A percentile compares a stretch with the other conserved stretches of the same genome.
Conservation (phyloP, 169 alveolate species). For the Perkinsus olseni region DNA sequence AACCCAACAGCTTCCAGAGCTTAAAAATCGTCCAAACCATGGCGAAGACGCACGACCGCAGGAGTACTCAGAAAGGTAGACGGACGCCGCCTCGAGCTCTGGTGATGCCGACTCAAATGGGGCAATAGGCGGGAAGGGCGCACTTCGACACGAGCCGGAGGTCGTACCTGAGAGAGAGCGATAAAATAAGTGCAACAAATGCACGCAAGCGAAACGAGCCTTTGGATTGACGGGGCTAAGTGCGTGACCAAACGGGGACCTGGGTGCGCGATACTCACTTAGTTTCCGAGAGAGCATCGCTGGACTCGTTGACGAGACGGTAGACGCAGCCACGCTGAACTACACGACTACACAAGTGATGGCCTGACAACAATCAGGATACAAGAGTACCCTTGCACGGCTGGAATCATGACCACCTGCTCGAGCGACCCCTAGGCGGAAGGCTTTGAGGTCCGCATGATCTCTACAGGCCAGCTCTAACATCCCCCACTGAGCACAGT, state of each 20-base stretch:
- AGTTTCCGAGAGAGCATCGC: no score
- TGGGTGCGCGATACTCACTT: no score
- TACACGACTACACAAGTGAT: background rate
- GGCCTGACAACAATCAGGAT: background rate
- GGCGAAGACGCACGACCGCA: no score
- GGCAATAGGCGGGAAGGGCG: background rate
- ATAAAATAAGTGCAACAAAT: no score
- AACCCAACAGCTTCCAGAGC: no score
- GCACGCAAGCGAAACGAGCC: no score
- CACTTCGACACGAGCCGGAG: background rate
- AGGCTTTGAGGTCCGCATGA: background rate
- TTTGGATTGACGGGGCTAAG: no score
- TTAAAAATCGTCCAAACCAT: no score
- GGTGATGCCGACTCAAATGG: background rate
- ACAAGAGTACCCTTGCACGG: background rate
- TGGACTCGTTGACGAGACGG: background rate
- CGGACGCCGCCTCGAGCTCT: no score
- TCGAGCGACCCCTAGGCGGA: background rate
- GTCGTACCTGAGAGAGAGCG: background rate
- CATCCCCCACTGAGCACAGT: background rate
- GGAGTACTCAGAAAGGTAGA: no score
- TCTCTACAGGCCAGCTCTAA: background rate
- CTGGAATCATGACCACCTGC: background rate
- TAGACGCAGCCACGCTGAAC: background rate
- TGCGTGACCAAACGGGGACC: no score